Conservation (phyloP, 108 stramenopile species). For the Mediolabrus comicus region DNA sequence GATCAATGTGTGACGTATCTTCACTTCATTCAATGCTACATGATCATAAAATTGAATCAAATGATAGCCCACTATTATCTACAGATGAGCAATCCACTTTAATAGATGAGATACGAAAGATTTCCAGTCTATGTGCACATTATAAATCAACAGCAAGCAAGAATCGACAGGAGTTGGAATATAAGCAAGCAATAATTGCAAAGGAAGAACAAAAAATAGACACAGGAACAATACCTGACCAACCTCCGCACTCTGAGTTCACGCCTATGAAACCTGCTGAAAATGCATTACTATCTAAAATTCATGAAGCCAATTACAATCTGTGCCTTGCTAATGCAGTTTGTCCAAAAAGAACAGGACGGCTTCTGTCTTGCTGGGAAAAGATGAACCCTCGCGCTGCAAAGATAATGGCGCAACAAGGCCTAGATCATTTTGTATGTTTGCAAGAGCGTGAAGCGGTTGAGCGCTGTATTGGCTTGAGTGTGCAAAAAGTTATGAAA, state of each 20-base stretch:
- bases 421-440: constrained; percentile 20
- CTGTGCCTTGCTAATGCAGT: constrained; percentile 13
- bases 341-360: constrained; percentile 24
- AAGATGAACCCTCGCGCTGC: constrained; percentile 2
- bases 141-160: constrained; percentile 10
- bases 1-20: constrained; percentile 8
- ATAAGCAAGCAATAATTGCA: constrained; percentile 4
- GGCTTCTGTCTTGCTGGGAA: constrained; percentile 20
- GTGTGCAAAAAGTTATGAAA: constrained; percentile 26
- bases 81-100: background rate
- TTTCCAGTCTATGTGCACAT: constrained; percentile 10
- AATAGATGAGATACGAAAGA: constrained; percentile 14
- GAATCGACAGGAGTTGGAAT: constrained; percentile 13
- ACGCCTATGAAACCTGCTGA: constrained; percentile 13
- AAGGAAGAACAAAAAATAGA: background rate
- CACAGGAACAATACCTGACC: background rate
- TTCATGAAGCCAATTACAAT: constrained; percentile 23
- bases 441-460: constrained; percentile 33
- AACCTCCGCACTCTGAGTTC: constrained; percentile 29
- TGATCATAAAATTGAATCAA: background rate
- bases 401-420: constrained; percentile 10
- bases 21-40: constrained; percentile 10
- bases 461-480: constrained; percentile 32
- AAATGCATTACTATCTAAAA: constrained; percentile 13
- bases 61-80: background rate